These are phyloP conservation scores for Silene coronaria DNA, from an alignment of 179 eudicot species.

Conservation along the genomic window DNA sequence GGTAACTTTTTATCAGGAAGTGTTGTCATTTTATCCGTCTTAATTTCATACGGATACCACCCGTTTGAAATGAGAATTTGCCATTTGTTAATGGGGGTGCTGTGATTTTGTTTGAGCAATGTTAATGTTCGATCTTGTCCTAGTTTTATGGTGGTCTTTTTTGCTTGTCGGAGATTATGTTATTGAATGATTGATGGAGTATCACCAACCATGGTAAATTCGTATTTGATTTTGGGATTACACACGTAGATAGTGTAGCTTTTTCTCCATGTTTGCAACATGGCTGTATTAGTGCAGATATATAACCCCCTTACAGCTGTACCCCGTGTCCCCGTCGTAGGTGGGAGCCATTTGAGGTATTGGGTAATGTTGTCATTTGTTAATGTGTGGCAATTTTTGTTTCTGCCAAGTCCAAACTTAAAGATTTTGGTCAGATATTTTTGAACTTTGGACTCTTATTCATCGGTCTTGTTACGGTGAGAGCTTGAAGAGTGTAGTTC, in stretches of 20 bases:
- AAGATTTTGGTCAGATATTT: not conserved
- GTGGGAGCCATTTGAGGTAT: not conserved
- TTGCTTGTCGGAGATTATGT: not conserved
- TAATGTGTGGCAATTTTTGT: not conserved
- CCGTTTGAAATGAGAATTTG: too few species aligned
- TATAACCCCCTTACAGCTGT: not conserved
- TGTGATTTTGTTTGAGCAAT: not conserved
- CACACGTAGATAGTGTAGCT: not conserved
- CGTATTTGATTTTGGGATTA: not conserved
- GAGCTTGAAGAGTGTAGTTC: not conserved
- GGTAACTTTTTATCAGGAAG: too few species aligned
- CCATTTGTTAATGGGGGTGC: not conserved
- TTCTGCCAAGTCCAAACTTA: not conserved
- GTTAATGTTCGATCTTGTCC: not conserved
- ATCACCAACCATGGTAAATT: not conserved
- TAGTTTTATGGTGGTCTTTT: not conserved
- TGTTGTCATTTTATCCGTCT: too few species aligned
- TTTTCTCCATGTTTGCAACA: too few species aligned
- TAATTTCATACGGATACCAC: too few species aligned
- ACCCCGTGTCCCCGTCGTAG: not conserved
- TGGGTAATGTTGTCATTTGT: not conserved
- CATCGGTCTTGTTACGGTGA: not conserved
- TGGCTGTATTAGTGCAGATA: too few species aligned
- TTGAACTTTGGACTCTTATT: not conserved
- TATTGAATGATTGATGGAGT: not conserved